Percentiles rank a stretch among this genome's conserved stretches.
These are phyloP conservation scores for Dioszegia hungarica DNA, from an alignment of 768 basidiomycete genomes.

Conservation along the genomic window DNA sequence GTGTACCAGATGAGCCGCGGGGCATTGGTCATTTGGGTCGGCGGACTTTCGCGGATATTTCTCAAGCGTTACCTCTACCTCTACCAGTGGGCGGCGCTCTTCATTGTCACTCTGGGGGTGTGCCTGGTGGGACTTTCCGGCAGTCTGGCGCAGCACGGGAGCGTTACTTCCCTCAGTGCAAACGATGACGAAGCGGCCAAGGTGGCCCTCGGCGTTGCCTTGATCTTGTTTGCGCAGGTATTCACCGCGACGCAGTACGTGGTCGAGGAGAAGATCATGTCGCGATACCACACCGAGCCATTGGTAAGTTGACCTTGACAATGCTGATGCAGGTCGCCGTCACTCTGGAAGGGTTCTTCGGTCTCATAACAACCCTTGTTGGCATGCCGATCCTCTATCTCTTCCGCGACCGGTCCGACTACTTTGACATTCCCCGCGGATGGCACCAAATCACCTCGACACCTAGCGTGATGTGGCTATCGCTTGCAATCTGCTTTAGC, in stretches of 20 bases:
- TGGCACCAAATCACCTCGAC: constrained; percentile 82
- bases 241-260: constrained; percentile 58
- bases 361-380: constrained; percentile 69
- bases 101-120: constrained; percentile 63
- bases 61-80: constrained; percentile 76
- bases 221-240: constrained; percentile 88
- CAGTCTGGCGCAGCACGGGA: constrained; percentile 65
- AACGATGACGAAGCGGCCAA: constrained; percentile 43
- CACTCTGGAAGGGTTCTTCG: constrained; percentile 90
- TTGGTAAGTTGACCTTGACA: constrained; percentile 53
- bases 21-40: constrained; percentile 89
- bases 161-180: constrained; percentile 38
- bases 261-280: constrained; percentile 94
- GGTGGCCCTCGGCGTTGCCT: constrained; percentile 63
- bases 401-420: constrained; percentile 48
- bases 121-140: constrained; percentile 66
- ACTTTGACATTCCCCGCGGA: constrained; percentile 83
- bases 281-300: constrained; percentile 76
- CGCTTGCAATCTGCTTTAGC: constrained; percentile 66
- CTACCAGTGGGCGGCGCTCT: constrained; percentile 89
- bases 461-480: constrained; percentile 63
- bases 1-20: constrained; percentile 89
- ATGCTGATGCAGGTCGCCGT: constrained; percentile 59
- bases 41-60: constrained; percentile 83
- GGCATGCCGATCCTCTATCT: constrained; percentile 67